Evolutionary conservation across 164 flowering plant species (phyloP), one percentile per base, ranked within the genome.

Genomic region (Aristolochia californica): DNA sequence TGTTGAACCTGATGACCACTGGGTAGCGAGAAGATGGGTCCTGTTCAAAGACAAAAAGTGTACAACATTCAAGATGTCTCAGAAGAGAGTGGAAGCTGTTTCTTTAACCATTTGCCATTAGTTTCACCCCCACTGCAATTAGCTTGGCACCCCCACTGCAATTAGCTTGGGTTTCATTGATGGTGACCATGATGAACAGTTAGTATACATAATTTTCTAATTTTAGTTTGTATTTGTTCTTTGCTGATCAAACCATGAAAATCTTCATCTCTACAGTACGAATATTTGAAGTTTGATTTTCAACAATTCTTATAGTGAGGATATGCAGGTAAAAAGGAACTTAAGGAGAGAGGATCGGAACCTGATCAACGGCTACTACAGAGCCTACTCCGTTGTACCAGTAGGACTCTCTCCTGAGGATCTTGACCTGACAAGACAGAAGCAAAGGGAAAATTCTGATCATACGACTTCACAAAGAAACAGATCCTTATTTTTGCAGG

Each of bases 301-400:
- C 27, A 3, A 56, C 1, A 9, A n/a, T 11, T 18, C 8, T 4
- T 43, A 21, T 11, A n/a, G 22, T 8, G 11, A 4, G 13, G n/a
- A 43, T 5, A 12, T 23, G n/a, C 44, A 17, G n/a, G 26, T 16
- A 14, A 20, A 52, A 13, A 15, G 2, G 12, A 20, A 56, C 1
- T 11, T 5, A 20, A 22, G 24, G 26, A 18, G 15, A 40, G 4
- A 13, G 18, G n/a, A 23, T 12, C 1, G 38, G 45, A 23, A 88
- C 98, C 95, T 93, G 98, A 66, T 93, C 97, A 62, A 88, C 97
- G 2, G 95, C 82, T 13, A 93, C 98, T 20, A 93, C 97, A 13
- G 97, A 88, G 47, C 98, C 97, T 13, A 70, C 56, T 45, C 85
- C 88, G 43, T 93, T 93, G 90, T 47, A 89, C 98, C 98, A 88